Evolutionary conservation across 805 yeast species (phyloP).

Genomic region (Candida sphagnicola): DNA sequence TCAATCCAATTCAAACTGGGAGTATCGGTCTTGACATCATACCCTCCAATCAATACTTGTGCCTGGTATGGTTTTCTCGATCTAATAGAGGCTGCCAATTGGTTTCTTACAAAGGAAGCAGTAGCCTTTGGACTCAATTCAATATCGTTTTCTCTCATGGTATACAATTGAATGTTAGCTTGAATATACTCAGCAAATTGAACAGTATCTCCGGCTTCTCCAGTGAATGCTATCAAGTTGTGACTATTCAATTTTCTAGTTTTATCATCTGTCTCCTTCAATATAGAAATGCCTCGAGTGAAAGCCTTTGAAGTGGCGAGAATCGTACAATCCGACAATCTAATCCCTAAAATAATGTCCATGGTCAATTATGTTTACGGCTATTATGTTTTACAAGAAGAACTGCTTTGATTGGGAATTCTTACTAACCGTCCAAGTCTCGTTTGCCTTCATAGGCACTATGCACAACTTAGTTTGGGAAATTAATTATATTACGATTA

Average conservation of each 20-base stretch:
- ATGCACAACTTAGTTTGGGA: neutral
- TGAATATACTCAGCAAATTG: slow-evolving; percentile 93
- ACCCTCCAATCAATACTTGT: slow-evolving; percentile 85
- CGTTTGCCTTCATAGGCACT: neutral
- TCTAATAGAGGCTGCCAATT: slow-evolving; percentile 83
- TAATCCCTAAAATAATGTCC: slow-evolving; percentile 91
- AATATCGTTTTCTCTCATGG: slow-evolving; percentile 72
- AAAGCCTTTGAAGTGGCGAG: slow-evolving; percentile 94
- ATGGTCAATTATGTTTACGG: too few relatives aligned
- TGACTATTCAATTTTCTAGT: slow-evolving; percentile 65
- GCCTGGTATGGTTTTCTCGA: slow-evolving; percentile 93
- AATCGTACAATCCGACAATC: slow-evolving; percentile 74
- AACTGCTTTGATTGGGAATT: too few relatives aligned
- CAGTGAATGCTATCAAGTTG: slow-evolving; percentile 82
- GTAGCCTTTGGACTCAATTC: slow-evolving; percentile 84
- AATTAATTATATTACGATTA: neutral
- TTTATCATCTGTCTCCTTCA: slow-evolving; percentile 41
- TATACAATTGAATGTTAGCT: slow-evolving; percentile 85
- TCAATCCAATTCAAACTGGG: slow-evolving; percentile 87
- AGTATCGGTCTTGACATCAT: slow-evolving; percentile 51
- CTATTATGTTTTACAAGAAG: too few relatives aligned
- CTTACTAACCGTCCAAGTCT: too few relatives aligned
- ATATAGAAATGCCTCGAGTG: slow-evolving; percentile 56
- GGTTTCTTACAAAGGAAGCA: slow-evolving; percentile 83
- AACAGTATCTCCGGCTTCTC: slow-evolving; percentile 95